Percentiles rank a stretch among this genome's conserved stretches.
phyloP scores from a whole-genome alignment of 1,284 basidiomycete genomes.

The Irpex sp. region DNA sequence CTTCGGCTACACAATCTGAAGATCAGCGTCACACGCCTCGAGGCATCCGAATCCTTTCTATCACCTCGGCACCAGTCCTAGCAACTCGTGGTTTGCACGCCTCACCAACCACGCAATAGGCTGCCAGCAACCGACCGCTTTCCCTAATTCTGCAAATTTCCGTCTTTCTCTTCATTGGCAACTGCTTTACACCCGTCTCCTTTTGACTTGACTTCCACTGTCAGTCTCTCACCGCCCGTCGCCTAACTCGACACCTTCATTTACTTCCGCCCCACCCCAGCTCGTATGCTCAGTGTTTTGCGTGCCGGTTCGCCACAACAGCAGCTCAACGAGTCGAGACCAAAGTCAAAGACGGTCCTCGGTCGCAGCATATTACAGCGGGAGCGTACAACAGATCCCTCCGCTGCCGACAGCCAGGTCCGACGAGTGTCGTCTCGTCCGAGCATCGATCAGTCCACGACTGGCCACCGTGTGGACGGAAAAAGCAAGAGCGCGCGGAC shows the following conservation, averaged over 20 bases:
- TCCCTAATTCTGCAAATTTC: slow-evolving; percentile 21
- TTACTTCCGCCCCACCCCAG: slow-evolving; percentile 15
- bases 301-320: slow-evolving; percentile 30
- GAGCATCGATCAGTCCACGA: slow-evolving; percentile 25
- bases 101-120: slow-evolving; percentile 25
- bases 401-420: slow-evolving; percentile 17
- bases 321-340: slow-evolving; percentile 32
- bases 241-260: slow-evolving; percentile 12
- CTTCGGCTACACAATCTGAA: slow-evolving; percentile 1
- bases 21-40: slow-evolving; percentile 21
- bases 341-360: slow-evolving; percentile 40
- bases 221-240: slow-evolving; percentile 15
- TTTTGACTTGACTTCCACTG: slow-evolving; percentile 11
- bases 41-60: slow-evolving; percentile 18
- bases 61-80: slow-evolving; percentile 22
- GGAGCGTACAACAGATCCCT: slow-evolving; percentile 16
- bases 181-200: slow-evolving; percentile 8
- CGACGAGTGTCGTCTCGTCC: slow-evolving; percentile 20
- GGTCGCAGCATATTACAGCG: slow-evolving; percentile 31
- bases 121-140: slow-evolving; percentile 20
- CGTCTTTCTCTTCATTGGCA: slow-evolving; percentile 17
- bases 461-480: slow-evolving; percentile 20
- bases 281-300: slow-evolving; percentile 40
- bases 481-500: slow-evolving; percentile 23
- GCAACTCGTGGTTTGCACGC: slow-evolving; percentile 35